Conservation (phyloP, 1,284 basidiomycete genomes). For the Austropuccinia psidii region DNA sequence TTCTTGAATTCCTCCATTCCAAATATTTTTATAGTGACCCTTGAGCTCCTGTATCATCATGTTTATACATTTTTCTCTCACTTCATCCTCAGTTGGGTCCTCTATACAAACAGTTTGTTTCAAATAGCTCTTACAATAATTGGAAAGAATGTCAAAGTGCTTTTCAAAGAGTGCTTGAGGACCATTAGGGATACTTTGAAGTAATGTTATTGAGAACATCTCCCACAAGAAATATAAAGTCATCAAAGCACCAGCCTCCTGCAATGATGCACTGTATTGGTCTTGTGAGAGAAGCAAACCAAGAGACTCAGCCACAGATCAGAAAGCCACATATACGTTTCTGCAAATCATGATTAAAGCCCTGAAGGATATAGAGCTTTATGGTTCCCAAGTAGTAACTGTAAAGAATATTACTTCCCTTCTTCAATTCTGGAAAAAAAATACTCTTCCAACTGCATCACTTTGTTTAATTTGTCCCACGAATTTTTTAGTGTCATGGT, state of each 20-base stretch:
- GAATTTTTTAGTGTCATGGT: conserved; percentile 39
- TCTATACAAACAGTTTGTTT: background rate
- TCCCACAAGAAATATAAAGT: background rate
- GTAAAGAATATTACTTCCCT: conserved; percentile 50
- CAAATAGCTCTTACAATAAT: background rate
- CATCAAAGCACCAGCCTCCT: conserved; percentile 47
- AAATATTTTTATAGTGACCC: no score
- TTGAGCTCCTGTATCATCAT: background rate
- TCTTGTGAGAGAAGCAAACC: conserved; percentile 47
- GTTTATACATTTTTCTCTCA: background rate
- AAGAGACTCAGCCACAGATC: conserved; percentile 49
- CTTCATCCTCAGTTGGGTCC: background rate
- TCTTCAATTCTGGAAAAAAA: conserved; percentile 46
- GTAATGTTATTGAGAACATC: no score
- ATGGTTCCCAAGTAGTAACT: conserved; percentile 48
- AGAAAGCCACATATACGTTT: conserved; percentile 44
- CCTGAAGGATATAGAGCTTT: conserved; percentile 49
- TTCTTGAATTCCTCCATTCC: no score
- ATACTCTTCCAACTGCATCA: conserved; percentile 49
- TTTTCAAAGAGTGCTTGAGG: background rate
- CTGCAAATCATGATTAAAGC: conserved; percentile 46
- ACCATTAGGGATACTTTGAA: background rate
- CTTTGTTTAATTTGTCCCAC: no score
- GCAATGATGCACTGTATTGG: conserved; percentile 51
- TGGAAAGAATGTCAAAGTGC: background rate